phyloP scores from a whole-genome alignment of 2,329 filamentous ascomycete species.

The Colletotrichum graminicola region DNA sequence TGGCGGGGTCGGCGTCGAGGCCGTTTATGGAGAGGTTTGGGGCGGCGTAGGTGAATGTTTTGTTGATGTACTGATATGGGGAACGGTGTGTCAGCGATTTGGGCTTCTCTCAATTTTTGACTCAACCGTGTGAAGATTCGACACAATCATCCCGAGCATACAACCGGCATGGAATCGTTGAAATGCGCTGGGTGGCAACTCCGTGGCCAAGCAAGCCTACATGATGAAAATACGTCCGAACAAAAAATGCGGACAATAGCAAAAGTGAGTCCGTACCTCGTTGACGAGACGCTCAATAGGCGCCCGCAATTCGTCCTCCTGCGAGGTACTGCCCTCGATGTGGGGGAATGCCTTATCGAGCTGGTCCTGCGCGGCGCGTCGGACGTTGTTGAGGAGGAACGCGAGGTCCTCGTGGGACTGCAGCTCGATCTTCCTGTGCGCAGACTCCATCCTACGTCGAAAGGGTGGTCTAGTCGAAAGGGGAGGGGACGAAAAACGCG shows the following conservation, averaged over 20 bases:
- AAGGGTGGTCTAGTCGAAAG: background rate
- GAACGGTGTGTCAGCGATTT: background rate
- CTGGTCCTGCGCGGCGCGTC: constrained; percentile 74
- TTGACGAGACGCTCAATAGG: constrained; percentile 71
- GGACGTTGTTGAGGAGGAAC: constrained; percentile 77
- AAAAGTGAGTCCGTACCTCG: constrained; percentile 56
- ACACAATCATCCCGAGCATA: background rate
- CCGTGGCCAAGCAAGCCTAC: background rate
- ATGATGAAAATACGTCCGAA: background rate
- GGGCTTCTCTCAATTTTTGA: no score
- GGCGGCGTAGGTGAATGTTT: constrained; percentile 69
- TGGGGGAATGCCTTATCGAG: constrained; percentile 77
- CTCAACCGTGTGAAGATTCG: background rate
- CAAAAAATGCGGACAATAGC: background rate
- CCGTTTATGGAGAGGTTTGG: constrained; percentile 75
- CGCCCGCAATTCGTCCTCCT: constrained; percentile 68
- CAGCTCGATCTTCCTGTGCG: constrained; percentile 82
- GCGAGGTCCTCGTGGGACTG: constrained; percentile 80
- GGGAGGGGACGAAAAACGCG: background rate
- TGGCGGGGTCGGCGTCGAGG: constrained; percentile 59
- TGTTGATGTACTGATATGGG: constrained; percentile 67
- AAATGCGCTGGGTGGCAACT: background rate
- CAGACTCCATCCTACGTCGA: constrained; percentile 50
- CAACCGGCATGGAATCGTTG: background rate
- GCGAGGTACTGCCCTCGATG: constrained; percentile 57